These are phyloP conservation scores for Pseudogymnoascus sp. DNA, from an alignment of 2,329 filamentous ascomycete species.

Conservation along the genomic window DNA sequence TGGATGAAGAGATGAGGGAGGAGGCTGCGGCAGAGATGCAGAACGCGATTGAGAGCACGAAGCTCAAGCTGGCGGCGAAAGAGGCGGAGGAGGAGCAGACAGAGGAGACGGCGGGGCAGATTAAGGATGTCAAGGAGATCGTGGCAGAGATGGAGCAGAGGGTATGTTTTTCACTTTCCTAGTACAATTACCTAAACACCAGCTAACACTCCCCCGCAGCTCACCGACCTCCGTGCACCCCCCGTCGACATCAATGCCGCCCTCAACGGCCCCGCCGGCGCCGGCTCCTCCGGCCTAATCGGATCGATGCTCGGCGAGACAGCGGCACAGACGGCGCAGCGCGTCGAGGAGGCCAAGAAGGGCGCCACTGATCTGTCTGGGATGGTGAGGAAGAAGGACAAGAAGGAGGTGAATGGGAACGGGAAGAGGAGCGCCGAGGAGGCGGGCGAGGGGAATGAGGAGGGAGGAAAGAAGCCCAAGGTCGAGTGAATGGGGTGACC, in stretches of 20 bases:
- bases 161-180: slow-evolving; percentile 35
- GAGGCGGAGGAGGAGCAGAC: slow-evolving; percentile 57
- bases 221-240: slow-evolving; percentile 60
- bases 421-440: slow-evolving; percentile 49
- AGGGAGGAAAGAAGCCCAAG: slow-evolving; percentile 27
- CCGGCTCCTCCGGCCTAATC: slow-evolving; percentile 49
- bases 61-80: slow-evolving; percentile 61
- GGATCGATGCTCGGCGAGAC: slow-evolving; percentile 56
- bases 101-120: slow-evolving; percentile 51
- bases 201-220: slow-evolving; percentile 33
- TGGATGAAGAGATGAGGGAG: slow-evolving; percentile 63
- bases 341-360: slow-evolving; percentile 65
- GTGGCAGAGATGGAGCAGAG: slow-evolving; percentile 71
- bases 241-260: slow-evolving; percentile 50
- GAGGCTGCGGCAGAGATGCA: slow-evolving; percentile 66
- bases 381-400: slow-evolving; percentile 60
- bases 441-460: slow-evolving; percentile 27
- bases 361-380: slow-evolving; percentile 64
- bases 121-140: slow-evolving; percentile 69
- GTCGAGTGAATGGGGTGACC: slow-evolving; percentile 13
- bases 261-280: slow-evolving; percentile 42
- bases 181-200: slow-evolving; percentile 1
- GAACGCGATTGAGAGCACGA: slow-evolving; percentile 64
- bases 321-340: slow-evolving; percentile 50
- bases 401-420: slow-evolving; percentile 29